Evolutionary conservation across 106 monocot genomes (phyloP).

Genomic region (Hemerocallis citrina): DNA sequence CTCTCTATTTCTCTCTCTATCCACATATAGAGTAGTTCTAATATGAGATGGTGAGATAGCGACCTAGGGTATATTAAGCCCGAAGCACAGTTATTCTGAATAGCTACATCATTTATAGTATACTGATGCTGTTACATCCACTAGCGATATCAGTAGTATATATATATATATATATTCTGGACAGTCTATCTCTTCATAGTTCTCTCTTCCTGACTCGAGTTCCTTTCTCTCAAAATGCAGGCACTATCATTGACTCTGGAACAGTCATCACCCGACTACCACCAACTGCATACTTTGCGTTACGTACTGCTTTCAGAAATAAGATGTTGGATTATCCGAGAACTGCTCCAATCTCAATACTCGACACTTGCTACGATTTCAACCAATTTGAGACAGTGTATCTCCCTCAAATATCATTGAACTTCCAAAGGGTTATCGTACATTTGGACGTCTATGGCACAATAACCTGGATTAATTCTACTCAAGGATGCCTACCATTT

Average conservation of each 20-base stretch:
- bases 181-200: too few species aligned
- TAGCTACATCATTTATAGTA: too few species aligned
- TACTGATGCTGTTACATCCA: too few species aligned
- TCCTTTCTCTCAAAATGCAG: too few species aligned
- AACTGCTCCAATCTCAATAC: not conserved
- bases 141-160: too few species aligned
- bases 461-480: conserved; percentile 5
- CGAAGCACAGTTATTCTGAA: too few species aligned
- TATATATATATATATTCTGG: too few species aligned
- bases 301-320: conserved; percentile 25
- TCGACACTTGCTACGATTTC: conserved; percentile 38
- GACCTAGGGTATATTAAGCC: too few species aligned
- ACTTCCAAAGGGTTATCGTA: conserved; percentile 14
- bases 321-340: conserved; percentile 14
- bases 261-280: conserved; percentile 58
- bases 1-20: too few species aligned
- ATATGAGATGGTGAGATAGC: too few species aligned
- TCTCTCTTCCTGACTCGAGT: too few species aligned
- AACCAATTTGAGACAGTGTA: not conserved
- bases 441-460: conserved; percentile 27
- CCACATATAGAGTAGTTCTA: too few species aligned
- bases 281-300: conserved; percentile 23
- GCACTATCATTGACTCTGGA: conserved; percentile 59
- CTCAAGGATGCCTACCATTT: conserved; percentile 20
- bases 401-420: conserved; percentile 6